phyloP scores from a whole-genome alignment of 257 asterid species.

The Mentha longifolia region DNA sequence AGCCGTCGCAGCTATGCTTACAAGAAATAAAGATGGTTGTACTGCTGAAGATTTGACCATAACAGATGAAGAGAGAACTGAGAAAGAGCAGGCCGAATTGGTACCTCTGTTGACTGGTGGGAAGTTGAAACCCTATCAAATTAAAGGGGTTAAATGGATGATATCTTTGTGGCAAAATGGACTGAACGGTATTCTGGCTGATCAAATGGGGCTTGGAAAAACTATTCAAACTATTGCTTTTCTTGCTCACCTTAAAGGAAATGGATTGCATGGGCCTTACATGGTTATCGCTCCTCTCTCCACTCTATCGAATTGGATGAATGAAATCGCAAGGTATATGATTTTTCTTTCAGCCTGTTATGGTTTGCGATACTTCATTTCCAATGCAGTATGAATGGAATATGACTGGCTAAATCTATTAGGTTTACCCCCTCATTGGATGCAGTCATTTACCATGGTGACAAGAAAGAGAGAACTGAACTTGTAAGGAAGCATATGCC shows the following conservation, averaged over 20 bases:
- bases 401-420: constrained; percentile 26
- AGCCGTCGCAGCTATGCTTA: constrained; percentile 97
- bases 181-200: constrained; percentile 95
- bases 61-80: constrained; percentile 70
- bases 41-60: constrained; percentile 63
- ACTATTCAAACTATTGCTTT: constrained; percentile 95
- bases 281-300: constrained; percentile 94
- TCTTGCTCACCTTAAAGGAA: constrained; percentile 96
- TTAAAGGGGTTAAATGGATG: constrained; percentile 98
- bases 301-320: constrained; percentile 96
- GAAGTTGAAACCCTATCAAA: constrained; percentile 83
- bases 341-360: constrained; percentile 21
- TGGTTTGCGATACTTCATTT: constrained; percentile 12
- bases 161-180: constrained; percentile 99
- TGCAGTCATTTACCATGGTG: constrained; percentile 88
- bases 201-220: constrained; percentile 99
- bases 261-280: constrained; percentile 93
- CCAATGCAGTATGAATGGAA: background rate
- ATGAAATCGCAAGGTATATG: constrained; percentile 75
- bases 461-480: constrained; percentile 71
- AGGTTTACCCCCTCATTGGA: constrained; percentile 82
- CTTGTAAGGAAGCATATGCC: constrained; percentile 87
- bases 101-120: constrained; percentile 97
- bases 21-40: constrained; percentile 71
- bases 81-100: constrained; percentile 86